Base-by-base conservation (phyloP, 179 eudicot species). In the Heliamphora pulchella region DNA sequence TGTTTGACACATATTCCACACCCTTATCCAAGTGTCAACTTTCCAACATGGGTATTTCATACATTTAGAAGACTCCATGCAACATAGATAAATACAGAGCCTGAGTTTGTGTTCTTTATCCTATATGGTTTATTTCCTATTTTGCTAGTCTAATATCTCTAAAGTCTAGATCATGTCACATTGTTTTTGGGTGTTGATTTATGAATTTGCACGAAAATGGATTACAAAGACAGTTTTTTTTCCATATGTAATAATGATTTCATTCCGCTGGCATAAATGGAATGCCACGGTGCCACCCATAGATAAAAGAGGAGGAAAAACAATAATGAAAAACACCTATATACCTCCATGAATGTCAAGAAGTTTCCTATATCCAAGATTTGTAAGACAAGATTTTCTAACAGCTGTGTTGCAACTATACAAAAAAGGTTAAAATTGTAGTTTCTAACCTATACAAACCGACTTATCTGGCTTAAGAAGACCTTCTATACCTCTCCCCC, bases 111-210 rank as follows among this genome's bases (percentile, higher is more conserved):
- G 48, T 51, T 48, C 44, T 48, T 50, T 65, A 22, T 39, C 20
- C 44, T 53, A 8, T 66, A 41, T 13, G 4, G 59, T 78, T 67
- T 31, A 31, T 31, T 31, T 20, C 2, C 9, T 53, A 44, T 14
- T 61, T 78, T 67, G 63, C 57, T 51, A 51, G n/a, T 68, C 48
- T 64, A 47, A 64, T 77, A 48, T 51, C 0, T 53, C 17, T 73
- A 15, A 71, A 22, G 11, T 73, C 76, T 8, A 0, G 14, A 20
- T 73, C 54, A 11, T 20, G 15, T 20, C 41, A 50, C 7, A 41
- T 70, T 11, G 2, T 31, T 48, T 71, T 71, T 53, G 22, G 71
- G 17, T 17, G 74, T 14, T 70, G 51, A 47, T 13, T 70, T 18
- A 70, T 70, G 51, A 64, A 64, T 64, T 10, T 20, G 68, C 8